Conservation (phyloP, 2,329 filamentous ascomycete genomes). For the Fusarium bulbicola region DNA sequence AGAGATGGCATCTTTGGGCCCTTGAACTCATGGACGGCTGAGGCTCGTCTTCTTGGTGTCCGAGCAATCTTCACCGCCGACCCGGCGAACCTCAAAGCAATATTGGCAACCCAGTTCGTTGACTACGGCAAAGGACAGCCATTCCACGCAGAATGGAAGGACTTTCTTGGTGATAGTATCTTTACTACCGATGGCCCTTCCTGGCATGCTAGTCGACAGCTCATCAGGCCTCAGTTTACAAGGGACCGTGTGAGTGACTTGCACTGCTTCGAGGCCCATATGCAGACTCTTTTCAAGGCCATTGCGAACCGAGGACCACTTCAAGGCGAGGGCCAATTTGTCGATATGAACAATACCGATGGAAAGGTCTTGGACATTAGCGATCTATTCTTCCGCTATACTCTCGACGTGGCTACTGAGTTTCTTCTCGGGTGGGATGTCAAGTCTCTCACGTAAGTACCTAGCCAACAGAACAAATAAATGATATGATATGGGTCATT, state of each 20-base stretch:
- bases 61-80: slow-evolving; percentile 82
- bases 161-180: slow-evolving; percentile 79
- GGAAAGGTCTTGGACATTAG: slow-evolving; percentile 73
- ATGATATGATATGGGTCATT: not conserved
- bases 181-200: slow-evolving; percentile 80
- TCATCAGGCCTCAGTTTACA: slow-evolving; percentile 88
- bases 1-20: slow-evolving; percentile 55
- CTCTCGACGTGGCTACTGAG: slow-evolving; percentile 85
- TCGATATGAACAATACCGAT: slow-evolving; percentile 70
- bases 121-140: slow-evolving; percentile 84
- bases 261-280: slow-evolving; percentile 81
- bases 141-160: slow-evolving; percentile 79
- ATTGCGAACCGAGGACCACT: slow-evolving; percentile 68
- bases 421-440: slow-evolving; percentile 85
- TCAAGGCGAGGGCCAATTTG: slow-evolving; percentile 67
- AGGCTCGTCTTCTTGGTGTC: slow-evolving; percentile 62
- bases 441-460: slow-evolving; percentile 63
- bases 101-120: slow-evolving; percentile 84
- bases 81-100: slow-evolving; percentile 89
- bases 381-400: slow-evolving; percentile 84
- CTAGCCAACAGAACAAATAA: not conserved
- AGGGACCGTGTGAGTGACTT: slow-evolving; percentile 85
- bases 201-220: slow-evolving; percentile 83
- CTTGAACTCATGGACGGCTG: slow-evolving; percentile 63
- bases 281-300: slow-evolving; percentile 75